Conservation (phyloP, 805 yeast species). For the Zygotorulaspora danielsina region DNA sequence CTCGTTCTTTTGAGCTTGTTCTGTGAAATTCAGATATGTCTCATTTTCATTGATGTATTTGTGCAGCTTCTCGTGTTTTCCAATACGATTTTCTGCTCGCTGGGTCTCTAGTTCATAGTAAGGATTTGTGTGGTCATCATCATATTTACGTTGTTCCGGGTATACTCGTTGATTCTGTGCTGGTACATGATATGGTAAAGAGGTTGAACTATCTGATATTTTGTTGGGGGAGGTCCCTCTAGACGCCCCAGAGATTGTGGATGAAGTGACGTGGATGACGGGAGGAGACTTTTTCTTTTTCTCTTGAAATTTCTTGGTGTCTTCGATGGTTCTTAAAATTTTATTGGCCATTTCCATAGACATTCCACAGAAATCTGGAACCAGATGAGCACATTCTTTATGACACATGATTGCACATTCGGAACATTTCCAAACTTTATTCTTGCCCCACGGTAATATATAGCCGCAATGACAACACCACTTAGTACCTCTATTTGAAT, state of each 20-base stretch:
- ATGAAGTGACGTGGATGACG: conserved; percentile 12
- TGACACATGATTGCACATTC: conserved; percentile 96
- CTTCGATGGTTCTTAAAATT: conserved; percentile 76
- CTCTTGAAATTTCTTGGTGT: conserved; percentile 48
- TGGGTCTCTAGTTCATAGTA: background rate
- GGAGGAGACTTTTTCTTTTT: conserved; percentile 21
- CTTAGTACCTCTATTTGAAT: conserved; percentile 88
- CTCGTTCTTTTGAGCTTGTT: conserved; percentile 17
- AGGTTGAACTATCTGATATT: conserved; percentile 2
- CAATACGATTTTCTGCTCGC: conserved; percentile 2
- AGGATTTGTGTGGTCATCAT: background rate
- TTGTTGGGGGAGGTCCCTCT: conserved; percentile 17
- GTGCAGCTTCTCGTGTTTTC: conserved; percentile 21
- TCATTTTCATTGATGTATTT: conserved; percentile 28
- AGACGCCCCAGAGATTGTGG: conserved; percentile 15
- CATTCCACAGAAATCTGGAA: conserved; percentile 99
- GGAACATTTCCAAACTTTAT: conserved; percentile 85
- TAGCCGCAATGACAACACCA: conserved; percentile 99
- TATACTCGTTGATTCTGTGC: background rate
- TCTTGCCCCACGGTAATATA: conserved; percentile 90
- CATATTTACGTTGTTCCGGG: background rate
- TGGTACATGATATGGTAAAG: background rate
- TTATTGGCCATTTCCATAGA: conserved; percentile 94
- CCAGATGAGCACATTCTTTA: conserved; percentile 84
- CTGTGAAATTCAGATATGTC: conserved; percentile 29